Conservation (phyloP, 768 basidiomycete genomes). For the Hydnum rufescens region DNA sequence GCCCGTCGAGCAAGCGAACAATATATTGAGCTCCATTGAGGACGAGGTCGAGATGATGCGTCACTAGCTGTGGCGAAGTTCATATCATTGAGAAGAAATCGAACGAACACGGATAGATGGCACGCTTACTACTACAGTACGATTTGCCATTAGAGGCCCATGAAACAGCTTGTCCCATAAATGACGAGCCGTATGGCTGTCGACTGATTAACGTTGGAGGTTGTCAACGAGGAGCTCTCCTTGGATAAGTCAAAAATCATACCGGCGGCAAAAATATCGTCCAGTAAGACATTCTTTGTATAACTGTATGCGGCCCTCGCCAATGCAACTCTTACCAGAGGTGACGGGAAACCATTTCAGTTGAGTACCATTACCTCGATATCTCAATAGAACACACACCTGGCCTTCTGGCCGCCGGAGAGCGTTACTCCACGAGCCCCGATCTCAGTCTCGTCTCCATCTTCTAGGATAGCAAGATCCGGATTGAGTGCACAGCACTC, state of each 20-base stretch:
- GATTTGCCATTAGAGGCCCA: slow-evolving; percentile 16
- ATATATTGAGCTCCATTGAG: slow-evolving; percentile 23
- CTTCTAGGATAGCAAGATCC: slow-evolving; percentile 24
- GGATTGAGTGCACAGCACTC: slow-evolving; percentile 25
- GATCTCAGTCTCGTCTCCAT: slow-evolving; percentile 23
- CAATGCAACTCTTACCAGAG: slow-evolving; percentile 10
- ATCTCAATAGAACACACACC: not conserved
- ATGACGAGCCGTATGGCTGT: slow-evolving; percentile 17
- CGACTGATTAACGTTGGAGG: slow-evolving; percentile 8
- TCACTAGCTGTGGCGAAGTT: slow-evolving; percentile 23
- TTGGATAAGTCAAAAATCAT: not conserved
- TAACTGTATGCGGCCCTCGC: slow-evolving; percentile 24
- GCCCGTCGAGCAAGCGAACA: slow-evolving; percentile 24
- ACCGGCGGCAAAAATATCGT: slow-evolving; percentile 18
- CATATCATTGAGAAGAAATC: slow-evolving; percentile 7
- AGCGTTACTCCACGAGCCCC: slow-evolving; percentile 15
- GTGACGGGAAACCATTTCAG: not conserved
- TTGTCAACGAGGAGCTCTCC: not conserved
- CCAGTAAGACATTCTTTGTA: slow-evolving; percentile 19
- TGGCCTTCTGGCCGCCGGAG: not conserved
- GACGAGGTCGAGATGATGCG: slow-evolving; percentile 27
- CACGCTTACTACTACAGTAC: slow-evolving; percentile 12
- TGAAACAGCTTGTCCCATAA: slow-evolving; percentile 14
- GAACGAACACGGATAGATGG: slow-evolving; percentile 4
- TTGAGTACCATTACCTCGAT: no score